Evolutionary conservation across 805 yeast genomes (phyloP), one percentile per base, ranked within the genome.

Genomic region (Kurtzmaniella cleridarum): DNA sequence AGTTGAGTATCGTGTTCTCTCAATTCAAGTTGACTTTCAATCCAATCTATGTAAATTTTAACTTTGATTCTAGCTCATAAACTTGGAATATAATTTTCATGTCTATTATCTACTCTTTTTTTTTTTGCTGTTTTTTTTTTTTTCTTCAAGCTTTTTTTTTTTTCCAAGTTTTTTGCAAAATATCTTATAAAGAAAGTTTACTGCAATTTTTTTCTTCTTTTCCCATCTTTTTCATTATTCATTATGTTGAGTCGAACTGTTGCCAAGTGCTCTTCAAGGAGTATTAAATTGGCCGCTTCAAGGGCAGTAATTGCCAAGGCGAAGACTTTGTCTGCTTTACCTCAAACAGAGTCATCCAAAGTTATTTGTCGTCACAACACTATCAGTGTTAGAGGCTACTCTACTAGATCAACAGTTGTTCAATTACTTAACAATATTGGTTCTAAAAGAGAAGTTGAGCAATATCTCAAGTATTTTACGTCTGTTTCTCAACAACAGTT

Each of bases 361-460:
- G 36, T 9, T 29, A 10, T 17, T 32, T 15, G 5, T 32, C 26
- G 20, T 11, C 6, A 39, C 32, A 28, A 11, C 29, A n/a, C 32
- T 16, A 27, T 27, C 27, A 24, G 3, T 32, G 29, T 36, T 16
- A 38, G 49, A 14, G 30, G 30, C 2, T 54, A 56, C 52, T 81
- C 87, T 28, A 90, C 98, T 23, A 76, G 97, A 61, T 88, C 97
- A 15, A 93, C 98, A 0, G 98, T 93, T 23, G 86, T 93, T 44
- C 98, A 95, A 64, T 72, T 93, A 37, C 73, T 93, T 59, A 93
- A 91, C 71, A 93, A 90, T 63, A 93, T 93, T 49, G 97, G 98
- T 18, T 89, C 97, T 35, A 95, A 93, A 60, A 78, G 98, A 47
- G 99, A 93, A 66, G 98, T 93, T 32, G 98, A 93, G 62, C 99